Evolutionary conservation across 2,329 filamentous ascomycete species (phyloP), one percentile per base, ranked within the genome.

Genomic region (Cryphonectria radicalis): DNA sequence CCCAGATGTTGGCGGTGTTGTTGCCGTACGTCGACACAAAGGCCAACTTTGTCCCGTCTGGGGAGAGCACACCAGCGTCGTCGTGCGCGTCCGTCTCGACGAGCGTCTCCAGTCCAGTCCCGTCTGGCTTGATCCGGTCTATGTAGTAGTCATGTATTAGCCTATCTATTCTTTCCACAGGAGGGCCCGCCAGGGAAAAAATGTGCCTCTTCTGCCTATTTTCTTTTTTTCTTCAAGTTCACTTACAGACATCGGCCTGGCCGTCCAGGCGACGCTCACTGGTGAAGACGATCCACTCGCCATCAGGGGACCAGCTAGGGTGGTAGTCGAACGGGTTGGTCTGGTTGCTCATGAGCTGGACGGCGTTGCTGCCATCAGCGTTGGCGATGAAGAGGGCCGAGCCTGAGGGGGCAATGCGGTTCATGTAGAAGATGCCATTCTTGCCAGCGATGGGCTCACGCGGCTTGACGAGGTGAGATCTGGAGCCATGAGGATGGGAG

Each of bases 261-360:
- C 82, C 82, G 66, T 82, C 81, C 6, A 77, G 81, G 3, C 70
- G 55, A 1, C 81, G 80, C 75, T 84, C 81, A 22, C 76, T 78
- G 6, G 80, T 84, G 71, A 84, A 84, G 6, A 77, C 77, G 59
- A 83, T 79, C 78, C 79, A 82, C 72, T 82, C 50, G 4, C 81
- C 79, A 60, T 82, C 81, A 0, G 78, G 76, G 0, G 81, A 82
- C 71, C 79, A 84, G 1, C 73, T 74, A 5, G 78, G 80, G 66
- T 83, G 82, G 71, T 81, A 84, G 42, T 84, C 82, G 72, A 79
- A 82, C 7, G 74, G 46, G 7, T 76, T 66, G 13, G 74, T 68
- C 43, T 74, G 76, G 35, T 80, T 70, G 11, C 74, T 71, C 50
- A 83, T 73, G 7, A 84, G 74, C 35, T 77, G 73, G 4, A 75